These are phyloP conservation scores for Aspergillus nidulans DNA, from an alignment of 495 filamentous ascomycete genomes.

Conservation along the genomic window DNA sequence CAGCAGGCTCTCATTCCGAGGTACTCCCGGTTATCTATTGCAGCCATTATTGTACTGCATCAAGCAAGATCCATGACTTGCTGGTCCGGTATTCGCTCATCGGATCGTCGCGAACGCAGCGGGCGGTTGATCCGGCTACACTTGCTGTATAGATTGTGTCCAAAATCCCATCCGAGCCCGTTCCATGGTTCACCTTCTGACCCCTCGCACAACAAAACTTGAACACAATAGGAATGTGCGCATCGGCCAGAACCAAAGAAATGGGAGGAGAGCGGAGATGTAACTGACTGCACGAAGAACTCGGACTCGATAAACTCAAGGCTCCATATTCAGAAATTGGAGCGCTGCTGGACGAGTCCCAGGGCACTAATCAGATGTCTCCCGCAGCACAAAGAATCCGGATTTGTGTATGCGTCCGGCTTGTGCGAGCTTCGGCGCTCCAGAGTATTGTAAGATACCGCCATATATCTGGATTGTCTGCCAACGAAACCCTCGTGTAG, in stretches of 20 bases:
- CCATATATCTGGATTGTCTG: not conserved
- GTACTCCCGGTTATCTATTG: not conserved
- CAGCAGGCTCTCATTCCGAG: not conserved
- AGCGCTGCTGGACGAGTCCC: not conserved
- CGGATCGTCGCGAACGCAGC: not conserved
- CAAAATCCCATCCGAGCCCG: not conserved
- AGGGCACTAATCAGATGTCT: not conserved
- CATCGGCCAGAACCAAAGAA: not conserved
- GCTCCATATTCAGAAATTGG: not conserved
- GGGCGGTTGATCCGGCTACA: not conserved
- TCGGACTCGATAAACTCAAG: slow-evolving; percentile 1
- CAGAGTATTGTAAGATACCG: not conserved
- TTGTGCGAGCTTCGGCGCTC: slow-evolving; percentile 9
- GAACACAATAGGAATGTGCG: slow-evolving; percentile 4
- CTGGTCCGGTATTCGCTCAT: not conserved
- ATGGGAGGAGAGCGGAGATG: not conserved
- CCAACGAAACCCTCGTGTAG: slow-evolving; percentile 3
- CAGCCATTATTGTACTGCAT: not conserved
- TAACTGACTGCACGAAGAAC: not conserved
- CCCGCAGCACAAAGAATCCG: not conserved
- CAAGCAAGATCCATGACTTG: not conserved
- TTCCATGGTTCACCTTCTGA: slow-evolving; percentile 8
- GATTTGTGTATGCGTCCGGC: slow-evolving; percentile 10
- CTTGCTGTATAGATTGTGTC: not conserved
- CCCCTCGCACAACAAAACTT: not conserved